Percentiles rank a stretch among this genome's conserved stretches.
Conservation (phyloP, 768 basidiomycete species). For the Naganishia friedmannii region DNA sequence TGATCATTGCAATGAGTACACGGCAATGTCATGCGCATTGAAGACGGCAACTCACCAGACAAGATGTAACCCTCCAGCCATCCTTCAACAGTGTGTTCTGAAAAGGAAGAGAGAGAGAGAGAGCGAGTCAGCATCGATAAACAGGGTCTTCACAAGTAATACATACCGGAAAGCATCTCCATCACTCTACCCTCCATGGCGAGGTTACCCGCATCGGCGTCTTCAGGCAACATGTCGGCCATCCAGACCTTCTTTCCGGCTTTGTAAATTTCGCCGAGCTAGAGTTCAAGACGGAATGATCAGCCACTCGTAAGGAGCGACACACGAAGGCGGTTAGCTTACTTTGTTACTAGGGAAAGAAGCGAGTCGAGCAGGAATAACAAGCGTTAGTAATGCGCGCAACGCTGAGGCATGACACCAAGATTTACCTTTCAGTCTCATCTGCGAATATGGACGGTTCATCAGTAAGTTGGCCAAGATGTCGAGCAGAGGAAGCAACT, state of each 20-base stretch:
- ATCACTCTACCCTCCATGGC: constrained; percentile 27
- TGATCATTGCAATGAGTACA: not conserved
- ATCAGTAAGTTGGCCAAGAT: not conserved
- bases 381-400: not conserved
- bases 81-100: constrained; percentile 31
- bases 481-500: not conserved
- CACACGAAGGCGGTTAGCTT: not conserved
- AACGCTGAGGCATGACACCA: not conserved
- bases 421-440: constrained; percentile 20
- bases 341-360: constrained; percentile 1
- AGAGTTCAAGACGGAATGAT: not conserved
- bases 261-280: constrained; percentile 31
- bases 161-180: constrained; percentile 29
- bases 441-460: not conserved
- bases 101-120: too few species aligned
- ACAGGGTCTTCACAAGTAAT: not conserved
- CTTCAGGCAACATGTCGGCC: constrained; percentile 23
- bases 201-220: constrained; percentile 28
- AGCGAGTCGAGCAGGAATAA: not conserved
- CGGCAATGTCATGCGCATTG: not conserved
- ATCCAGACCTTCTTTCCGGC: constrained; percentile 32
- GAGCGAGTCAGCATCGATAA: not conserved
- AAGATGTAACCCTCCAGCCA: constrained; percentile 31
- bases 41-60: not conserved
- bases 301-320: not conserved